Conservation (phyloP, 106 monocot species). For the Iris macrosiphon region DNA sequence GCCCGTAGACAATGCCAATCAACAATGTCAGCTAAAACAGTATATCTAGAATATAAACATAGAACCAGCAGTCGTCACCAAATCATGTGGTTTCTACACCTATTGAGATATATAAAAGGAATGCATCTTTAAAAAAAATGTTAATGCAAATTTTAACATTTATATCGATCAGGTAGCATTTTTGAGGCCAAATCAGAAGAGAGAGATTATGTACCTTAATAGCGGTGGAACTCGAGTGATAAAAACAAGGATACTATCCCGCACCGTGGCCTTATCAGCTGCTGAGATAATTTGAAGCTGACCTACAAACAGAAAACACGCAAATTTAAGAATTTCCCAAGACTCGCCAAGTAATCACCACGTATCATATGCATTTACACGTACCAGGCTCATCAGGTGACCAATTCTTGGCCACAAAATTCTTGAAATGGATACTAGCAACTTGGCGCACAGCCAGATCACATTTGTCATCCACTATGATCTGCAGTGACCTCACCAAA, state of each 20-base stretch:
- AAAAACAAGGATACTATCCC: conserved; percentile 78
- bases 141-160: too few species aligned
- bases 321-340: too few species aligned
- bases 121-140: too few species aligned
- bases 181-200: too few species aligned
- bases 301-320: conserved; percentile 24
- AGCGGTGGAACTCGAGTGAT: conserved; percentile 76
- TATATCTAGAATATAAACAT: too few species aligned
- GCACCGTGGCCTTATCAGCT: conserved; percentile 57
- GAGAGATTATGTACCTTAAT: conserved; percentile 69
- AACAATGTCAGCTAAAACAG: too few species aligned
- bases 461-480: conserved; percentile 59
- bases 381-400: conserved; percentile 67
- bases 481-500: conserved; percentile 80
- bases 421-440: conserved; percentile 98
- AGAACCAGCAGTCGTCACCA: too few species aligned
- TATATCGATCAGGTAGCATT: too few species aligned
- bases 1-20: too few species aligned
- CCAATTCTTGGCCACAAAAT: conserved; percentile 95
- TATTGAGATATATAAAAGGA: too few species aligned
- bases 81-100: too few species aligned
- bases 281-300: conserved; percentile 54
- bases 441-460: conserved; percentile 84
- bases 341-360: too few species aligned
- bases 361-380: not conserved